A percentile compares a stretch with the other conserved stretches of the same genome.
phyloP scores from a whole-genome alignment of 148 eudicot species.

The Arctostaphylos glauca region DNA sequence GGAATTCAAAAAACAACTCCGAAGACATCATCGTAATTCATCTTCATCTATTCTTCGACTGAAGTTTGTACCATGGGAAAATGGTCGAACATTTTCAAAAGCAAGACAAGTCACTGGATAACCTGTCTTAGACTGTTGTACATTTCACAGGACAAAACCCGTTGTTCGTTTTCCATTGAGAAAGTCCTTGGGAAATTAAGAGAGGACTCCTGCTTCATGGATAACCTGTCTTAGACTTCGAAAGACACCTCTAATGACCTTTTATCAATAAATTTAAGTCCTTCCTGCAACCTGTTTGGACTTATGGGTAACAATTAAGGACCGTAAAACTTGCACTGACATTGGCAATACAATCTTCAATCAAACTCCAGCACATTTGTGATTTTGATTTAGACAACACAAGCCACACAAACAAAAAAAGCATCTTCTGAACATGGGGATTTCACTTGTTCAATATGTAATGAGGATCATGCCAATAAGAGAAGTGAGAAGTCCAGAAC shows the following conservation, averaged over 20 bases:
- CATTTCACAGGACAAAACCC: neutral
- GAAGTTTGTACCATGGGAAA: too few species aligned
- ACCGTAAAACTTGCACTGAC: neutral
- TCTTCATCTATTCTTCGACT: too few species aligned
- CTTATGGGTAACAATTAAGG: neutral
- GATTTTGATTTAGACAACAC: neutral
- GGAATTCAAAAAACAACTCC: too few species aligned
- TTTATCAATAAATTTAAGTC: neutral
- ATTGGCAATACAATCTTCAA: neutral
- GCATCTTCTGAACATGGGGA: neutral
- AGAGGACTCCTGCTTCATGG: neutral
- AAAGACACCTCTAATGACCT: neutral
- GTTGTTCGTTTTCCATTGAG: neutral
- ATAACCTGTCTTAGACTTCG: neutral
- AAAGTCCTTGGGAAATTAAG: neutral
- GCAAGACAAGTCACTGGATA: too few species aligned
- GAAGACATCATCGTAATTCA: too few species aligned
- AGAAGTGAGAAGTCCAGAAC: neutral
- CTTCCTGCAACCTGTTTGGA: neutral
- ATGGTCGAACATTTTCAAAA: too few species aligned
- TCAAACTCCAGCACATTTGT: neutral
- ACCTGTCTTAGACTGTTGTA: too few species aligned
- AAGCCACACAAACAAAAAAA: neutral
- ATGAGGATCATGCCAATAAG: neutral
- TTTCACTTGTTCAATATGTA: neutral